Conservation (phyloP, 352 stramenopile species). For the Phytophthora ohioensis region DNA sequence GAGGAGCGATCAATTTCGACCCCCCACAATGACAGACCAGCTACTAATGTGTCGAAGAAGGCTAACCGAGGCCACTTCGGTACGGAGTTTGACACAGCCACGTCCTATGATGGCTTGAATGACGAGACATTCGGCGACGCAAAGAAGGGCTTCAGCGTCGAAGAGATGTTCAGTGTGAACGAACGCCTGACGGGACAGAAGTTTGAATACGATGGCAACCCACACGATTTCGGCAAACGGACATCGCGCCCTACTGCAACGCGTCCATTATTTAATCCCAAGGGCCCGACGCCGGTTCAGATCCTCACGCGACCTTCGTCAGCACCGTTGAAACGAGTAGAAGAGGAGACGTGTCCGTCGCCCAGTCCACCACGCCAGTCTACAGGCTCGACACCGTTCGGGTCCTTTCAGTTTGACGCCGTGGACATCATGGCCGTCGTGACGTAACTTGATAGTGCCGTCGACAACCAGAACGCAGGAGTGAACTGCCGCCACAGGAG, state of each 20-base stretch:
- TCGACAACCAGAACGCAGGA: slow-evolving; percentile 37
- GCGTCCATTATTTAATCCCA: slow-evolving; percentile 63
- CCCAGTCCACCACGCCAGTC: slow-evolving; percentile 52
- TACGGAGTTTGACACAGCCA: slow-evolving; percentile 81
- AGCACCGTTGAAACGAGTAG: slow-evolving; percentile 57
- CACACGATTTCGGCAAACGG: slow-evolving; percentile 93
- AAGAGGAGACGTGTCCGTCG: slow-evolving; percentile 54
- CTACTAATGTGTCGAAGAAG: slow-evolving; percentile 48
- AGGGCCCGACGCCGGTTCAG: slow-evolving; percentile 52
- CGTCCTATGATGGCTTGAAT: slow-evolving; percentile 90
- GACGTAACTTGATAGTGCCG: slow-evolving; percentile 55
- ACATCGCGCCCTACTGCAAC: slow-evolving; percentile 31
- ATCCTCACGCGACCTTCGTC: slow-evolving; percentile 53
- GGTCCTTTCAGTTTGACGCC: slow-evolving; percentile 83
- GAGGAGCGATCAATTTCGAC: slow-evolving; percentile 78
- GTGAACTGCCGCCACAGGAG: slow-evolving; percentile 16
- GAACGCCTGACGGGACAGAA: slow-evolving; percentile 92
- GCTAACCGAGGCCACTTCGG: slow-evolving; percentile 79
- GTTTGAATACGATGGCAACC: slow-evolving; percentile 96
- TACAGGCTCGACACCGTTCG: slow-evolving; percentile 52
- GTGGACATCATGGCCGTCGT: slow-evolving; percentile 91
- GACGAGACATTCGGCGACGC: slow-evolving; percentile 87
- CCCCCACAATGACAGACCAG: slow-evolving; percentile 59
- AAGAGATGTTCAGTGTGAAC: slow-evolving; percentile 97
- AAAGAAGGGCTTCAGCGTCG: slow-evolving; percentile 87